Evolutionary conservation across 1,284 basidiomycete genomes (phyloP).

Genomic region (Mixia osmundae): DNA sequence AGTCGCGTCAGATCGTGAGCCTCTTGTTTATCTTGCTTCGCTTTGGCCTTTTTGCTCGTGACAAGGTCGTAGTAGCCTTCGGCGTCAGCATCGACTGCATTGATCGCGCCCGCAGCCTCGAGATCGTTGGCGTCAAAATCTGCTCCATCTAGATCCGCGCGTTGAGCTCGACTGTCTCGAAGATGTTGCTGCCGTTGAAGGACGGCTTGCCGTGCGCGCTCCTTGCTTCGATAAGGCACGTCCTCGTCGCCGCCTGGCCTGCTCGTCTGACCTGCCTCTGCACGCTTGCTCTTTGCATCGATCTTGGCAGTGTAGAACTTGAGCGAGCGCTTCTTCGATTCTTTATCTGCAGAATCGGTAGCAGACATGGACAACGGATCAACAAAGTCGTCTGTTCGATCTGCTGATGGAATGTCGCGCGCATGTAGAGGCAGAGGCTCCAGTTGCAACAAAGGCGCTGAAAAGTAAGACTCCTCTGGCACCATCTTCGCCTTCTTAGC

Average conservation of each 20-base stretch:
- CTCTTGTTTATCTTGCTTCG: constrained; percentile 51
- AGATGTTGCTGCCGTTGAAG: constrained; percentile 24
- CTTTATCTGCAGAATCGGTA: constrained; percentile 58
- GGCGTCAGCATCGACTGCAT: constrained; percentile 23
- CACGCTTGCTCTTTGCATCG: constrained; percentile 33
- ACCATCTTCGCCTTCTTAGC: not conserved
- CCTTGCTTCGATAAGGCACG: constrained; percentile 39
- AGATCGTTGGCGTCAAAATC: not conserved
- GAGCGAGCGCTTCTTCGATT: constrained; percentile 46
- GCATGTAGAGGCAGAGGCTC: not conserved
- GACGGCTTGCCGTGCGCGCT: constrained; percentile 26
- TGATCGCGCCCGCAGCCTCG: constrained; percentile 13
- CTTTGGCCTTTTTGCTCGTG: constrained; percentile 42
- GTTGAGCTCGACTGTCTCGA: constrained; percentile 10
- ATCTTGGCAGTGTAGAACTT: constrained; percentile 69
- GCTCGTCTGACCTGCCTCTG: constrained; percentile 22
- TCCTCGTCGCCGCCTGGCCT: constrained; percentile 61
- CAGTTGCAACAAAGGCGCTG: constrained; percentile 2
- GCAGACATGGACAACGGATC: constrained; percentile 44
- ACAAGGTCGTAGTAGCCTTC: constrained; percentile 75
- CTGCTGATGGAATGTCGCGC: too few species aligned
- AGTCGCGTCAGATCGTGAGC: constrained; percentile 46
- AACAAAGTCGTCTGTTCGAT: constrained; percentile 33
- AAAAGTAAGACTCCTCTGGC: too few species aligned
- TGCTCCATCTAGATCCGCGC: not conserved